Conservation (phyloP, 2,329 filamentous ascomycete species). For the Dothiorella sarmentorum region DNA sequence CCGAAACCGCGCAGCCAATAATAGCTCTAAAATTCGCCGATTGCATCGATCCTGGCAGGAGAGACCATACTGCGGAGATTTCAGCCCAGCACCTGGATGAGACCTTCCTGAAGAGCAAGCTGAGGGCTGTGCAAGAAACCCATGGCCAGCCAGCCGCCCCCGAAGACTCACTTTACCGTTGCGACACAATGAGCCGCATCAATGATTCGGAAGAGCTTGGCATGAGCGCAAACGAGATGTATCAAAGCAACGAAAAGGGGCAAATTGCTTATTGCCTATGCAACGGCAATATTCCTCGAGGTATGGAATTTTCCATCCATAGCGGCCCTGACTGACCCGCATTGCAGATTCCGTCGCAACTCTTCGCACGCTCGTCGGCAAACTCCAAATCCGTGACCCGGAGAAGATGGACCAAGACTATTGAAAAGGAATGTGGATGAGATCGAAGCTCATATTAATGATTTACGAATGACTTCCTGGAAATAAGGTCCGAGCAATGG, state of each 20-base stretch:
- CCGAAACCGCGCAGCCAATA: not conserved
- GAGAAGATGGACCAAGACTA: not conserved
- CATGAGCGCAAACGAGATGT: not conserved
- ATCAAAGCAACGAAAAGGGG: constrained; percentile 4
- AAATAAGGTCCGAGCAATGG: not conserved
- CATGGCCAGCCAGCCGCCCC: not conserved
- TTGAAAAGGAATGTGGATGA: not conserved
- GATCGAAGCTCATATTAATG: not conserved
- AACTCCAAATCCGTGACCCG: not conserved
- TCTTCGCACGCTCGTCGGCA: not conserved
- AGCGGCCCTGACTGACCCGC: not conserved
- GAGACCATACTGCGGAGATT: not conserved
- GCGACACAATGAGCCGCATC: constrained; percentile 9
- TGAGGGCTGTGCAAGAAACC: not conserved
- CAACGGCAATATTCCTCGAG: not conserved
- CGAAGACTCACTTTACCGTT: not conserved
- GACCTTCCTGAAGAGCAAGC: not conserved
- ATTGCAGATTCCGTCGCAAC: not conserved
- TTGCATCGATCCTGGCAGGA: not conserved
- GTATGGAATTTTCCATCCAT: not conserved
- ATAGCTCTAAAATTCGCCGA: not conserved
- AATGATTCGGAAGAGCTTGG: not conserved
- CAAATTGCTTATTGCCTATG: constrained; percentile 10
- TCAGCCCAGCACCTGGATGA: not conserved
- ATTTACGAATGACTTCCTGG: not conserved